Evolutionary conservation across 2,329 filamentous ascomycete species (phyloP), one percentile per base, ranked within the genome.

Genomic region (Hymenoscyphus repandus): DNA sequence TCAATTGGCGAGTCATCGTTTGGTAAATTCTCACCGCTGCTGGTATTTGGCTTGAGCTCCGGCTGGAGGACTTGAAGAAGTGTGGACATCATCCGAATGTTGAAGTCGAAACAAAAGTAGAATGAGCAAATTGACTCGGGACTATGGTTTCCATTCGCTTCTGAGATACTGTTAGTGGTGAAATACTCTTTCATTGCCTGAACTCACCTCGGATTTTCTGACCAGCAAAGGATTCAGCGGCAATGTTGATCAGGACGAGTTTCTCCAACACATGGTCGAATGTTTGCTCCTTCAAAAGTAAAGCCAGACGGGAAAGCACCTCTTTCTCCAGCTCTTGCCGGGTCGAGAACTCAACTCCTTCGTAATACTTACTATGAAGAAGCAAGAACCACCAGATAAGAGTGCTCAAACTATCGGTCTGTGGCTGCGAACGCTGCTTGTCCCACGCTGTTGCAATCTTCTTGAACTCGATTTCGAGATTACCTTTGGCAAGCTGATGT

Each of bases 241-340:
- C 83, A 55, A 97, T 86, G 62, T 95, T 97, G 59, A 92, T 82
- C 40, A 96, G 73, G 5, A 88, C 80, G 68, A 96, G 86, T 65
- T 90, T 93, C 55, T 88, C 78, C 27, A 96, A 68, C 11, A 81
- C 77, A 11, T 76, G 76, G 40, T 84, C 79, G 44, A 86, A 75
- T 1, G 79, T 77, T 9, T 82, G 77, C 54, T 83, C 80, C 64
- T 87, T 90, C 27, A 93, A 73, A 30, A 88, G 81, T 58, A 86
- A 79, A 43, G 83, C 79, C 34, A 96, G 72, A 45, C 90, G 86
- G 60, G 86, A 84, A 53, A 96, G 74, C 11, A 97, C 86, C 66
- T 96, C 90, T 51, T 82, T 82, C 68, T 96, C 91, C 27, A 96
- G 74, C 65, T 95, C 90, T 48, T 85, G 80, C 57, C 90, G 86